Evolutionary conservation across 371 early-diverging fungal species (phyloP).

Genomic region (Phascolomyces articulosus): DNA sequence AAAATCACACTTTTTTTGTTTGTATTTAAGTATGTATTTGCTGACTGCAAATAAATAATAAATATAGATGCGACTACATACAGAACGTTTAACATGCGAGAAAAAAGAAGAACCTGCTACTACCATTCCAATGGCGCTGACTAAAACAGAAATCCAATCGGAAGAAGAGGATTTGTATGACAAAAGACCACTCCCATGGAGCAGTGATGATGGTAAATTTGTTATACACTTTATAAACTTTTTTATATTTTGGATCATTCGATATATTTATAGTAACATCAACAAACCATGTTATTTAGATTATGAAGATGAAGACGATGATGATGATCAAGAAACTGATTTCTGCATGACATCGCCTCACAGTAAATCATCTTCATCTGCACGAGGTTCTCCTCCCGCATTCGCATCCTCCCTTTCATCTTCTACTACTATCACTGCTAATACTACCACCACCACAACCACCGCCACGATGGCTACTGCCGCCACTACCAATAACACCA

Average conservation of each 20-base stretch:
- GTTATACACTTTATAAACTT: no score
- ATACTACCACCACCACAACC: not conserved
- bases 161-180: constrained; percentile 12
- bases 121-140: constrained; percentile 4
- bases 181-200: not conserved
- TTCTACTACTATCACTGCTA: not conserved
- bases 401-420: not conserved
- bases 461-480: not conserved
- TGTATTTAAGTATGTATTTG: no score
- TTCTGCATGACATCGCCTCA: constrained; percentile 14
- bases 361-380: constrained; percentile 7
- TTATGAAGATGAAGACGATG: constrained; percentile 5
- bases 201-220: constrained; percentile 1
- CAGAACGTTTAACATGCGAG: constrained; percentile 23
- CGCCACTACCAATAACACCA: not conserved
- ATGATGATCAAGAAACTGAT: constrained; percentile 8
- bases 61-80: constrained; percentile 32
- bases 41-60: not conserved
- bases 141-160: constrained; percentile 14
- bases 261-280: no score
- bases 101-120: constrained; percentile 12
- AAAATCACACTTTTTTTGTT: no score
- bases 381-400: not conserved
- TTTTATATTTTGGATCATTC: no score
- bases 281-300: no score